Percentiles rank a stretch among this genome's conserved stretches.
phyloP scores from a whole-genome alignment of 2,329 filamentous ascomycete species.

The Arachnomyces sp. region DNA sequence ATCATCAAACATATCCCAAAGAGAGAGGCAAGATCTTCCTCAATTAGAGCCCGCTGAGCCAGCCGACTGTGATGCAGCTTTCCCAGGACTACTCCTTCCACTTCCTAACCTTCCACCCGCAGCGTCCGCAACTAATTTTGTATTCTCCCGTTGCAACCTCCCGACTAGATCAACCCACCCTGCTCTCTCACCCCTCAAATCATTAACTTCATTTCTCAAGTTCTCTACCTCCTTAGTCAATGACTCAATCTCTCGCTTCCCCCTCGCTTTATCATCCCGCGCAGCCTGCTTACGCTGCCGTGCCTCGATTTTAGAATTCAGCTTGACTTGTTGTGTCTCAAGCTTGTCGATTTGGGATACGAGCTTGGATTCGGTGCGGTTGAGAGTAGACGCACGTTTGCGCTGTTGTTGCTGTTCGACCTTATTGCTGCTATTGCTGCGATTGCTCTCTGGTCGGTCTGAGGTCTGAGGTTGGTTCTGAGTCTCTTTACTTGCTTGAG shows the following conservation, averaged over 20 bases:
- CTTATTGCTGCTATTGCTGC: slow-evolving; percentile 12
- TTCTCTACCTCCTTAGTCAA: slow-evolving; percentile 42
- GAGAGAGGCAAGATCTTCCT: no score
- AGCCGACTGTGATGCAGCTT: no score
- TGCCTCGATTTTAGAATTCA: slow-evolving; percentile 32
- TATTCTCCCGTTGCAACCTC: slow-evolving; percentile 53
- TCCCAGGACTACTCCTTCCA: no score
- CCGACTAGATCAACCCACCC: slow-evolving; percentile 45
- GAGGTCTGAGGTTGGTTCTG: no score
- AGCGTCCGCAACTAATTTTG: slow-evolving; percentile 29
- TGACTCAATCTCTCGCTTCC: slow-evolving; percentile 36
- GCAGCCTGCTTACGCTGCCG: slow-evolving; percentile 30
- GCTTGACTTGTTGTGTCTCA: slow-evolving; percentile 34
- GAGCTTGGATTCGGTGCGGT: slow-evolving; percentile 28
- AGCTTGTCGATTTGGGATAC: slow-evolving; percentile 35
- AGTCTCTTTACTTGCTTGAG: no score
- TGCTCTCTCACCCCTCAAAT: slow-evolving; percentile 43
- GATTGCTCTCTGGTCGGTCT: slow-evolving; percentile 4
- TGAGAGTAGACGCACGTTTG: slow-evolving; percentile 25
- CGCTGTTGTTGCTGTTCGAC: slow-evolving; percentile 21
- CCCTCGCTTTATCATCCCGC: slow-evolving; percentile 37
- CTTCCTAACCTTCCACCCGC: no score
- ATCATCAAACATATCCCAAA: no score
- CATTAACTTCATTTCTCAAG: slow-evolving; percentile 42
- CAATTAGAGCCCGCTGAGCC: no score